These are phyloP conservation scores for Alnus glutinosa DNA, from an alignment of 306 rosid species.

Conservation along the genomic window DNA sequence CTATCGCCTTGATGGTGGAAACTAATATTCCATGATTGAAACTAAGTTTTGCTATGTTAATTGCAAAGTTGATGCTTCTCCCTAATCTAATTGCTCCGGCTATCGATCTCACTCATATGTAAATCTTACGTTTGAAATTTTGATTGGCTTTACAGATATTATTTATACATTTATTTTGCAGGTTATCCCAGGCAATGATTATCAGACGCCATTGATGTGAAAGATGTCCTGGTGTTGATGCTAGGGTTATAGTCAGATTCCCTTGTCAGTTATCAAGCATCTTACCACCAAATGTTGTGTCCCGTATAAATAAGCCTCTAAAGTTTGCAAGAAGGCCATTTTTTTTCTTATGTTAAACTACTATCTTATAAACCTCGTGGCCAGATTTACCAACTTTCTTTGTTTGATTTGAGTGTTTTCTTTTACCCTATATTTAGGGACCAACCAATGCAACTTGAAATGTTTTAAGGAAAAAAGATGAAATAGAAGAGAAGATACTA, in stretches of 20 bases:
- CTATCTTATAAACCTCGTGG: background rate
- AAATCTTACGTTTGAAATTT: background rate
- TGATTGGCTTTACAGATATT: background rate
- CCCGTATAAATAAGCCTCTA: background rate
- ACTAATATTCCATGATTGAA: background rate
- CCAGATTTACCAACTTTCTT: background rate
- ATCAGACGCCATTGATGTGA: background rate
- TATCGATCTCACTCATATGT: background rate
- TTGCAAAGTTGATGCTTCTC: background rate
- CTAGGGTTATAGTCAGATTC: background rate
- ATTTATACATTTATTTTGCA: background rate
- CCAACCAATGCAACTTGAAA: background rate
- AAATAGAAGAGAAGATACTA: no score
- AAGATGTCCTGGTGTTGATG: background rate
- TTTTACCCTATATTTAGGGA: background rate
- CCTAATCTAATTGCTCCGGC: background rate
- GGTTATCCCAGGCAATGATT: background rate
- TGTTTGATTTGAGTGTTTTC: background rate
- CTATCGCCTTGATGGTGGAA: background rate
- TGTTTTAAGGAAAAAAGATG: background rate
- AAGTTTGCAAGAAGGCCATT: slow-evolving; percentile 6
- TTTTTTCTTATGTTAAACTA: background rate
- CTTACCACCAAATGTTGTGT: background rate
- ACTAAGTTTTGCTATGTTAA: background rate
- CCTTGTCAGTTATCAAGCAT: background rate